A percentile compares a stretch with the other conserved stretches of the same genome.
Evolutionary conservation across 306 rosid genomes (phyloP).

Genomic region (Arachis stenosperma): DNA sequence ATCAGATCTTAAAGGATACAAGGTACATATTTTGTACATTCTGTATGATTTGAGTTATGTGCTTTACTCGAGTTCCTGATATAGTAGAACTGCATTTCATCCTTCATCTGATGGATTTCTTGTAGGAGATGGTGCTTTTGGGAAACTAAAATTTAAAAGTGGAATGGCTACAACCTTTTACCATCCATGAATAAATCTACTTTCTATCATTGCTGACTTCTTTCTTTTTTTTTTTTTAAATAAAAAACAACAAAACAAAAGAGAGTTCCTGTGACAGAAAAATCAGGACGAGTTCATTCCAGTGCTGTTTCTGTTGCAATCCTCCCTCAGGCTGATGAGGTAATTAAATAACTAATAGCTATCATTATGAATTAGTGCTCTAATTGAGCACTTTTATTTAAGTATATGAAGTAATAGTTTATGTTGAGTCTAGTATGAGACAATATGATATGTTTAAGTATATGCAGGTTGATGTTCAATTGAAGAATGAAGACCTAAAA

Average conservation of each 20-base stretch:
- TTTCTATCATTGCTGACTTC: slow-evolving; percentile 30
- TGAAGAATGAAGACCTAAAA: slow-evolving; percentile 84
- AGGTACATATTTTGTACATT: slow-evolving; percentile 52
- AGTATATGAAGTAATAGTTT: slow-evolving; percentile 5
- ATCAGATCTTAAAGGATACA: slow-evolving; percentile 82
- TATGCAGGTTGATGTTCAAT: slow-evolving; percentile 86
- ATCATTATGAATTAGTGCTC: neutral
- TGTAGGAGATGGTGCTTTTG: slow-evolving; percentile 73
- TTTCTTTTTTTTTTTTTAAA: slow-evolving; percentile 30
- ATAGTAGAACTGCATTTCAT: slow-evolving; percentile 11
- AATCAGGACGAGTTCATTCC: slow-evolving; percentile 88
- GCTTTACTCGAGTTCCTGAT: slow-evolving; percentile 21
- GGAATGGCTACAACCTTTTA: slow-evolving; percentile 54
- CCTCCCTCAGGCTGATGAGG: slow-evolving; percentile 97
- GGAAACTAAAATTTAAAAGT: slow-evolving; percentile 94
- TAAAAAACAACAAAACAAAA: slow-evolving; percentile 22
- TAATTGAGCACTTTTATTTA: slow-evolving; percentile 28
- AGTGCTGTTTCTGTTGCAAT: slow-evolving; percentile 97
- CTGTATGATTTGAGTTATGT: neutral
- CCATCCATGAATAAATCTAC: slow-evolving; percentile 19
- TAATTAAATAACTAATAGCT: slow-evolving; percentile 41
- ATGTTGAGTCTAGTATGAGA: slow-evolving; percentile 8
- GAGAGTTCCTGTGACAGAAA: slow-evolving; percentile 96
- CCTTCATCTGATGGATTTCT: slow-evolving; percentile 18
- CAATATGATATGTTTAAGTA: neutral